Percentiles rank a stretch among this genome's conserved stretches.
Evolutionary conservation across 768 basidiomycete species (phyloP).

Genomic region (Bullera alba): DNA sequence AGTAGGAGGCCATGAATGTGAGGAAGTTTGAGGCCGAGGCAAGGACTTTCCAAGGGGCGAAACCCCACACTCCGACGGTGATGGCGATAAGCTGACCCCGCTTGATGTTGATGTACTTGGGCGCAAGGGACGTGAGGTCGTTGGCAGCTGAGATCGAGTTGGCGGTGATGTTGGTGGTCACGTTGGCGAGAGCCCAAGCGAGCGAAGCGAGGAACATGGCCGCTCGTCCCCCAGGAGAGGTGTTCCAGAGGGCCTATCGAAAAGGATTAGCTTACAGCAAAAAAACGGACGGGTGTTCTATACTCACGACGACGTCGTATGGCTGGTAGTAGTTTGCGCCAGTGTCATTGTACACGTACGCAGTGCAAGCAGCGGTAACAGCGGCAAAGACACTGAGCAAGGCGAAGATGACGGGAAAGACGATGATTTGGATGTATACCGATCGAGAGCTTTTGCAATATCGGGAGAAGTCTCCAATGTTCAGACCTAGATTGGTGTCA

Average conservation of each 20-base stretch:
- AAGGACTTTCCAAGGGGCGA: conserved; percentile 21
- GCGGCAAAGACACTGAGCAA: conserved; percentile 25
- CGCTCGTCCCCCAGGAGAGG: no score
- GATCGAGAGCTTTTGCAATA: conserved; percentile 24
- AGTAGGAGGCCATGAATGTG: conserved; percentile 8
- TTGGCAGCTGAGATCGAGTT: conserved; percentile 13
- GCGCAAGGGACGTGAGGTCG: conserved; percentile 15
- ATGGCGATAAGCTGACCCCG: conserved; percentile 19
- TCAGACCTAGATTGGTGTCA: conserved; percentile 13
- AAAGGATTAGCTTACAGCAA: no score
- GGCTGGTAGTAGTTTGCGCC: conserved; percentile 28
- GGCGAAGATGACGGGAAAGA: conserved; percentile 31
- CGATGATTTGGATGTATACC: conserved; percentile 26
- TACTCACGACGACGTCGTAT: conserved; percentile 30
- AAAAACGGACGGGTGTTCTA: no score
- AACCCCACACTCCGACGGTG: conserved; percentile 13
- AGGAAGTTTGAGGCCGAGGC: conserved; percentile 18
- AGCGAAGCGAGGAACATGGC: conserved; percentile 9
- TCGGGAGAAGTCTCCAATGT: conserved; percentile 38
- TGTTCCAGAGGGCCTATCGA: no score
- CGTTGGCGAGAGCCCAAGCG: conserved; percentile 5
- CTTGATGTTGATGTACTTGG: conserved; percentile 19
- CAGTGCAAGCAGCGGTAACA: conserved; percentile 29
- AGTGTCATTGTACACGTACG: conserved; percentile 21
- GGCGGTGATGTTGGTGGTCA: conserved; percentile 11